Evolutionary conservation across 1,284 basidiomycete genomes (phyloP), one percentile per base, ranked within the genome.

Genomic region (Apiotrichum akiyoshidainum): DNA sequence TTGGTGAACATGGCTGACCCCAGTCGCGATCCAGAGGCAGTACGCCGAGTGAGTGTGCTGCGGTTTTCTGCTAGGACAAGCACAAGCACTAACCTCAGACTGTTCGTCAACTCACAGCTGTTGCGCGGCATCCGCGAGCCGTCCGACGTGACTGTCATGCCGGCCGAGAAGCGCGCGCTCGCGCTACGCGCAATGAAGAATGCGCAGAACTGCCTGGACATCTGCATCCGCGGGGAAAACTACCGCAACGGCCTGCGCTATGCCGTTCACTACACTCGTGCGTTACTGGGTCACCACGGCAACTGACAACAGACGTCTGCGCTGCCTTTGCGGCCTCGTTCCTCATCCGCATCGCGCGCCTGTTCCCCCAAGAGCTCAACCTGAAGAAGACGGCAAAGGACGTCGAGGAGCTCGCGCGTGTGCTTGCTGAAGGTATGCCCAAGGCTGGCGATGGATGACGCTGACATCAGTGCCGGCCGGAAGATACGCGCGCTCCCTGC

Each of bases 271-370:
- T 65, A 78, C 58, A 74, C 71, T 50, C 69, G 65, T 61, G 69
- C 89, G 91, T 52, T 26, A n/a, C 2, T 6, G 26, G 5, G 7
- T 6, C 12, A 3, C 26, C 37, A n/a, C 11, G 16, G 35, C 10
- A 11, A 33, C 34, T 19, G 37, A 48, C 35, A 69, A 89, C 90
- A 10, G 90, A 95, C 72, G 90, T 89, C 48, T 91, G 90, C 41
- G 92, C 92, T 2, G 93, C 92, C 0, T 96, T 96, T 76, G 85
- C 89, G 21, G 92, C 90, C 16, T 90, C 90, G 5, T 89, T 95
- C 75, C 79, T 95, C 58, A 82, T 96, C 58, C 87, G 93, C 48
- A 81, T 95, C 45, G 85, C 86, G 44, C 85, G 92, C 14, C 80
- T 95, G 34, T 93, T 95, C 80, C 92, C 92, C 1, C 83, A 87